Evolutionary conservation across 352 stramenopile genomes (phyloP), one percentile per base, ranked within the genome.

Genomic region (Phytophthora vignae): DNA sequence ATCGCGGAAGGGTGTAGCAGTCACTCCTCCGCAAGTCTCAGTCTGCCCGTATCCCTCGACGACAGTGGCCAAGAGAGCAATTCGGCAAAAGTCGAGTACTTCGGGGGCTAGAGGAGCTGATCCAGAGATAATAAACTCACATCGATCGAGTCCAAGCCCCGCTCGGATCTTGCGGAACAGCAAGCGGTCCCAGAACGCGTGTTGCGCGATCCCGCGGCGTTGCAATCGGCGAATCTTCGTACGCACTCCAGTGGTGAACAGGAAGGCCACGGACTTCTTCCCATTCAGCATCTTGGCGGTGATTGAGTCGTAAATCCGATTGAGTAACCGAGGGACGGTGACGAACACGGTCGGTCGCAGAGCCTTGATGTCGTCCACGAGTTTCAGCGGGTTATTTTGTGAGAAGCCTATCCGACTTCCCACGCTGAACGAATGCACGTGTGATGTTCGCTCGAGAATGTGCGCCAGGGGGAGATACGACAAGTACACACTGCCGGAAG

Each of bases 11-110:
- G 76, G 60, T 5, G 71, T 77, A 19, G 83, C 83, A 3, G 96
- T 96, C 21, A 91, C 85, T 21, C 85, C 87, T 2, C 93, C 96
- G 53, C 90, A 90, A 61, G 93, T 98, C 83, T 99, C 98, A 1
- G 96, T 99, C 78, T 99, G 94, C 1, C 97, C 98, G 72, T 99
- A 99, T 29, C 97, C 97, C 79, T 99, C 95, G 3, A 96, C 76
- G 3, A 99, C 85, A 10, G 78, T 77, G 5, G 88, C 78, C 46
- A 90, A 88, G 48, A 99, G 88, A 21, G 97, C 85, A 46, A 97
- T 91, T n/a, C 96, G 91, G 67, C 98, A 97, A 75, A 99, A 99
- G 14, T 88, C 90, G 69, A 98, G 91, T 12, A 99, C 96, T 21
- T 97, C 91, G 14, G 90, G 76, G n/a, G 90, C 87, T 50, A 99